phyloP scores from a whole-genome alignment of 805 yeast genomes.

The Vanderwaltozyma tropicalis region DNA sequence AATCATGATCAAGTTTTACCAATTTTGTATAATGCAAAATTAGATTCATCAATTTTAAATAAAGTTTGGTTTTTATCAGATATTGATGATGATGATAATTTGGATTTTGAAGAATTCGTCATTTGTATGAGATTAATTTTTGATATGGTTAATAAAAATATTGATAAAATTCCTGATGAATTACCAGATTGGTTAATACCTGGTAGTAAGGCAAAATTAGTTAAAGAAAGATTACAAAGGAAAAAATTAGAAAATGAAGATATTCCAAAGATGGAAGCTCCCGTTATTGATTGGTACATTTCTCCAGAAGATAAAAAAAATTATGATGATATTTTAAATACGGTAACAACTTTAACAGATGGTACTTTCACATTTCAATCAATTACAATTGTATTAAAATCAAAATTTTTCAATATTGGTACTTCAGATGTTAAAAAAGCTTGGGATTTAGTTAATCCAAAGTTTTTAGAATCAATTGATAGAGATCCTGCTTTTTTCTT shows the following conservation, averaged over 20 bases:
- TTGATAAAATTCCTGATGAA: slow-evolving; percentile 49
- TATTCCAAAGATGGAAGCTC: slow-evolving; percentile 13
- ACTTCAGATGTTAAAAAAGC: slow-evolving; percentile 77
- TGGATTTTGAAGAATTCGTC: slow-evolving; percentile 97
- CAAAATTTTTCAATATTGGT: slow-evolving; percentile 62
- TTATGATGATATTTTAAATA: slow-evolving; percentile 66
- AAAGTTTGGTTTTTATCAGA: slow-evolving; percentile 88
- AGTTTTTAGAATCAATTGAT: slow-evolving; percentile 76
- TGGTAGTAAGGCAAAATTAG: slow-evolving; percentile 71
- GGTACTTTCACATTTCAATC: slow-evolving; percentile 75
- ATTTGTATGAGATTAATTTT: slow-evolving; percentile 93
- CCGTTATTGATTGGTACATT: slow-evolving; percentile 85
- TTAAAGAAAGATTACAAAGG: slow-evolving; percentile 68
- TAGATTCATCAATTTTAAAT: slow-evolving; percentile 66
- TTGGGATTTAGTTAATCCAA: slow-evolving; percentile 93
- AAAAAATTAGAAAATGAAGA: slow-evolving; percentile 29
- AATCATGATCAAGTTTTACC: slow-evolving; percentile 78
- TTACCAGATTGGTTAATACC: slow-evolving; percentile 93
- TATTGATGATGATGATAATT: slow-evolving; percentile 79
- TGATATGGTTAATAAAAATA: slow-evolving; percentile 73
- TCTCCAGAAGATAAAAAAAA: slow-evolving; percentile 74
- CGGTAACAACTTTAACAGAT: slow-evolving; percentile 48
- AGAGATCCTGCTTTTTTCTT: slow-evolving; percentile 87
- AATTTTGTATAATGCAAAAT: slow-evolving; percentile 80
- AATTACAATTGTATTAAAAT: slow-evolving; percentile 50